Base-by-base conservation (phyloP, 106 monocot species). In the Iris macrosiphon region DNA sequence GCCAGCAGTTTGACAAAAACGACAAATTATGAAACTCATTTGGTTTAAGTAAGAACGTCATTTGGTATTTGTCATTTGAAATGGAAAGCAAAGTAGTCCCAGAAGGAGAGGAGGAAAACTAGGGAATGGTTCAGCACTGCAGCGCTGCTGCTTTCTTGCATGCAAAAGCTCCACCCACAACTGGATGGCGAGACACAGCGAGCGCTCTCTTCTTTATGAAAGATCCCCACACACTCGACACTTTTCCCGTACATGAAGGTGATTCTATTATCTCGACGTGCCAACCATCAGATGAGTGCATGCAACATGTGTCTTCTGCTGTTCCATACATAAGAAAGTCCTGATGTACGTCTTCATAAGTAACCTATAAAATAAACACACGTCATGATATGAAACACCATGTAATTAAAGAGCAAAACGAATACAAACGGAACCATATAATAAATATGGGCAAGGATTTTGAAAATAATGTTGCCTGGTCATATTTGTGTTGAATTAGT, bases 291-390 rank as follows among this genome's bases (percentile, higher is more conserved):
- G 40, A 30, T 11, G 38, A 37, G 31, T 50, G 14, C 50, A 37
- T 51, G 41, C 41, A 40, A 9, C 31, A 40, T 19, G 67, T 22
- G 54, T 81, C 63, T 61, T 78, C 69, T 24, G 67, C 39, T 7
- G 59, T 57, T 80, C 76, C 79, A 92, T 80, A 17, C 43, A 27
- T 69, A 92, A 58, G 47, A 35, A 71, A 13, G 64, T 29, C 53
- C 61, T 87, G 55, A 87, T 87, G 20, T 79, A 69, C n/a, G n/a
- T n/a, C n/a, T 0, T 71, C 76, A 60, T 92, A 92, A 49, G 18
- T 75, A 22, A 92, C 83, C 92, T 92, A 62, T 11, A 54, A 45
- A 31, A 7, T 34, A 9, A 10, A 33, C 1, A n/a, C n/a, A n/a
- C n/a, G n/a, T n/a, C n/a, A n/a, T n/a, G n/a, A n/a, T n/a, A n/a